Evolutionary conservation across 257 asterid genomes (phyloP).

Genomic region (Salvia hispanica): DNA sequence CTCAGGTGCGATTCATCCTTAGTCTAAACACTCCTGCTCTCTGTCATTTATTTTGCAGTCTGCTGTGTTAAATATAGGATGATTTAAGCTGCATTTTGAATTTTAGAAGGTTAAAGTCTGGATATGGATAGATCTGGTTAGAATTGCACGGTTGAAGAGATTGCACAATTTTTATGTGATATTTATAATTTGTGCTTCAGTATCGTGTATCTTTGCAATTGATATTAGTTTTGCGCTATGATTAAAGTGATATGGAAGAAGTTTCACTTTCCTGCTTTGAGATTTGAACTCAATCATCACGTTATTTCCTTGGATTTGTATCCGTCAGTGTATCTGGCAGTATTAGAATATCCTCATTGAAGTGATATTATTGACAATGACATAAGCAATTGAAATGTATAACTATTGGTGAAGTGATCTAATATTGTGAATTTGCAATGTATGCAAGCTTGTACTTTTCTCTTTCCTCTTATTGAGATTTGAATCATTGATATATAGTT

Average conservation of each 20-base stretch:
- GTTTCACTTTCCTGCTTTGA: neutral
- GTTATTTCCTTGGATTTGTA: neutral
- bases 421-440: neutral
- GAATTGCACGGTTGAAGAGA: no score
- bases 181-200: neutral
- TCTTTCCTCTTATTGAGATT: no score
- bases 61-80: no score
- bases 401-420: neutral
- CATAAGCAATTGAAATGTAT: constrained; percentile 1
- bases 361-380: neutral
- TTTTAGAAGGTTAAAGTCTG: neutral
- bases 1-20: constrained; percentile 60
- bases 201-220: no score
- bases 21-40: neutral
- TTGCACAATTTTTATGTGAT: no score
- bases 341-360: neutral
- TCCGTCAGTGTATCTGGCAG: neutral
- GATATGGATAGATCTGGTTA: neutral
- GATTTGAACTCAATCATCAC: no score
- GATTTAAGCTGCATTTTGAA: constrained; percentile 14
- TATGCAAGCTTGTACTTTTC: neutral
- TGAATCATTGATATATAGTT: neutral
- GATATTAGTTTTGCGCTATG: neutral
- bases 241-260: neutral
- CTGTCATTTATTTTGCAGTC: no score